A percentile compares a stretch with the other conserved stretches of the same genome.
Conservation (phyloP, 202 grass and related monocot species). For the Brachypodium distachyon region DNA sequence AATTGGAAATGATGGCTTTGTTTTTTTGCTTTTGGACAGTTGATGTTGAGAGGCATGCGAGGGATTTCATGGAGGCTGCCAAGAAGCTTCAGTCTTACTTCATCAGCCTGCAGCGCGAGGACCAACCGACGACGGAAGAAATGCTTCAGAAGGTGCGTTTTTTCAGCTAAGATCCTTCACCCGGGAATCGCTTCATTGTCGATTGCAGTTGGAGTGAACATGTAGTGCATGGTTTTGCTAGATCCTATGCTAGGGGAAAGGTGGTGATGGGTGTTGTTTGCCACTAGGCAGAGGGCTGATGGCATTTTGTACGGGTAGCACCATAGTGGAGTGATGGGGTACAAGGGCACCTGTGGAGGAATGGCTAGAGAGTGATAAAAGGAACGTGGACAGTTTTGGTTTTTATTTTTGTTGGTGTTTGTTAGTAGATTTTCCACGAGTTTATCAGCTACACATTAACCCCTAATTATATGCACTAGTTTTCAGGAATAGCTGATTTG, state of each 20-base stretch:
- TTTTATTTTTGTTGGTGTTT: background rate
- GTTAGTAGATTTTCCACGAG: background rate
- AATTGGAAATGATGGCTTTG: background rate
- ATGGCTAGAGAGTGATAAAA: background rate
- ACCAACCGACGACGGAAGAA: slow-evolving; percentile 59
- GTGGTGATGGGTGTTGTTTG: background rate
- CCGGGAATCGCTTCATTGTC: background rate
- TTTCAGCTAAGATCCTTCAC: background rate
- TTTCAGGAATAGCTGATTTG: no score
- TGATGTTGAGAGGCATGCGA: slow-evolving; percentile 79
- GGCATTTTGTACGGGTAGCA: background rate
- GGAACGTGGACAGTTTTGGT: background rate
- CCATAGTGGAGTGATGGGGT: background rate
- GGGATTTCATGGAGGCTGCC: slow-evolving; percentile 84
- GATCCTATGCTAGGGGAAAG: background rate
- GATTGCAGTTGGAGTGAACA: background rate
- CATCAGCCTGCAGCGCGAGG: slow-evolving; percentile 68
- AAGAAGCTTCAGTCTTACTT: slow-evolving; percentile 86
- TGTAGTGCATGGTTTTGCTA: background rate
- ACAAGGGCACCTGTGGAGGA: background rate
- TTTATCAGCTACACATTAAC: background rate
- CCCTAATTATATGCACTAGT: no score
- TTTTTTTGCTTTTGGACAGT: slow-evolving; percentile 8
- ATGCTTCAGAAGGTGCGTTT: slow-evolving; percentile 67
- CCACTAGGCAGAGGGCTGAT: background rate